Percentiles rank a stretch among this genome's conserved stretches.
Conservation (phyloP, 805 yeast species). For the Isabelozyma heimii region DNA sequence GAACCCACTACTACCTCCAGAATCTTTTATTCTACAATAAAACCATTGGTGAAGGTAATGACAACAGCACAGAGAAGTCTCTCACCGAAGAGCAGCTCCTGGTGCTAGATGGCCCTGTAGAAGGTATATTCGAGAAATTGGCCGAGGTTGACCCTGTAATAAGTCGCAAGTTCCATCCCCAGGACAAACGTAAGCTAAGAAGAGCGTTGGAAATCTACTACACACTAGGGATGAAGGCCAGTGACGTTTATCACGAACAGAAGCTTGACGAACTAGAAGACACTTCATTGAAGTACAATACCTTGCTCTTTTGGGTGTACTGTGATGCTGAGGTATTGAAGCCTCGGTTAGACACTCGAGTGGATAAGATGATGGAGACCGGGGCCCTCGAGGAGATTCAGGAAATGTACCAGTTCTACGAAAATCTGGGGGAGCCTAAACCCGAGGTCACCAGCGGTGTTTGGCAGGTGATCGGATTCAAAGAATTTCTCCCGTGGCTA, state of each 20-base stretch:
- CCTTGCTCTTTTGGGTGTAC: constrained; percentile 80
- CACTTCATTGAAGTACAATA: constrained; percentile 53
- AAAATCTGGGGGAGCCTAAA: constrained; percentile 17
- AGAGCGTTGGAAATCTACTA: constrained; percentile 80
- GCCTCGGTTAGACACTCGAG: constrained; percentile 68
- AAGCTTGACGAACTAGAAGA: constrained; percentile 36
- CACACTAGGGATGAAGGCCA: constrained; percentile 63
- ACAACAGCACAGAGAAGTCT: constrained; percentile 15
- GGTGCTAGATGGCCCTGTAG: constrained; percentile 57
- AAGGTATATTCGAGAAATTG: constrained; percentile 47
- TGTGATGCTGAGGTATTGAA: constrained; percentile 59
- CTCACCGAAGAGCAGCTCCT: constrained; percentile 25
- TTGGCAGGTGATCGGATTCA: constrained; percentile 94
- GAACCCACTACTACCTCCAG: constrained; percentile 92
- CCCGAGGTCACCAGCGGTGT: constrained; percentile 71
- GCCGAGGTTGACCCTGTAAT: constrained; percentile 63
- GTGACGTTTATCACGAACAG: constrained; percentile 69
- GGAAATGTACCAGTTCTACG: constrained; percentile 50
- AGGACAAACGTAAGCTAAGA: constrained; percentile 73
- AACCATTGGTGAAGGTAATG: constrained; percentile 44
- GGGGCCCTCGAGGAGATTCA: constrained; percentile 74
- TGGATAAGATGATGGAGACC: constrained; percentile 71
- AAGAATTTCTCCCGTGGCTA: constrained; percentile 80
- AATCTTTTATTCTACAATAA: constrained; percentile 69
- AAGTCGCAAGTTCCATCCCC: constrained; percentile 85